Evolutionary conservation across 345 rosid species (phyloP).

Genomic region (Theobroma cacao): DNA sequence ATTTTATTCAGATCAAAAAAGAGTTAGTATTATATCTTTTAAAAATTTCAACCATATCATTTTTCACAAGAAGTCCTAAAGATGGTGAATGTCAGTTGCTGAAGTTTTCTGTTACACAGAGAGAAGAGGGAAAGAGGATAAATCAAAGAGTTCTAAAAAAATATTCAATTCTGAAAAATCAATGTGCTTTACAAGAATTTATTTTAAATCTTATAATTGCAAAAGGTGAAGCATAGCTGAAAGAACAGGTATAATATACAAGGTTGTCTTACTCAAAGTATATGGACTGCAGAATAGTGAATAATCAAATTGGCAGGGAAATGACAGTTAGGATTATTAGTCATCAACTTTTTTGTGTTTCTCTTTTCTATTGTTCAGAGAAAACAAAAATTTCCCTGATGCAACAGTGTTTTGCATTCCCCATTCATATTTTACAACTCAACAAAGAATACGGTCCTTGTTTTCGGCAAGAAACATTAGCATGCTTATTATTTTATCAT

Average conservation of each 20-base stretch:
- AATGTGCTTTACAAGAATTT: not conserved
- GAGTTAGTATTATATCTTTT: not conserved
- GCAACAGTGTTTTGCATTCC: too few species aligned
- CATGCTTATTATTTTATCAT: not conserved
- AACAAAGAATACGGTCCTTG: not conserved
- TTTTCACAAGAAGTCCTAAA: not conserved
- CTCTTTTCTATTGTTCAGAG: too few species aligned
- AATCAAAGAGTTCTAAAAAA: too few species aligned
- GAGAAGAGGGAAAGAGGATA: too few species aligned
- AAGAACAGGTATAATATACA: not conserved
- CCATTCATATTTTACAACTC: not conserved
- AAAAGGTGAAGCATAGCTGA: not conserved
- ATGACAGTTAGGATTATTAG: not conserved
- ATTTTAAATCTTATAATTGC: not conserved
- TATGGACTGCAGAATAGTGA: not conserved
- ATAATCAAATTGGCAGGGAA: not conserved
- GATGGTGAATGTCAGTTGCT: not conserved
- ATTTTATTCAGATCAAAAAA: too few species aligned
- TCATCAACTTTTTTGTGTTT: not conserved
- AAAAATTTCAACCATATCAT: not conserved
- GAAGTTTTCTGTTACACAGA: too few species aligned
- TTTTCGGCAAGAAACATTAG: not conserved
- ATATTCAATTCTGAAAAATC: too few species aligned
- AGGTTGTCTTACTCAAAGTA: not conserved
- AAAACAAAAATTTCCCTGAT: too few species aligned